Evolutionary conservation across 2,329 filamentous ascomycete species (phyloP).

Genomic region (Claviceps arundinis): DNA sequence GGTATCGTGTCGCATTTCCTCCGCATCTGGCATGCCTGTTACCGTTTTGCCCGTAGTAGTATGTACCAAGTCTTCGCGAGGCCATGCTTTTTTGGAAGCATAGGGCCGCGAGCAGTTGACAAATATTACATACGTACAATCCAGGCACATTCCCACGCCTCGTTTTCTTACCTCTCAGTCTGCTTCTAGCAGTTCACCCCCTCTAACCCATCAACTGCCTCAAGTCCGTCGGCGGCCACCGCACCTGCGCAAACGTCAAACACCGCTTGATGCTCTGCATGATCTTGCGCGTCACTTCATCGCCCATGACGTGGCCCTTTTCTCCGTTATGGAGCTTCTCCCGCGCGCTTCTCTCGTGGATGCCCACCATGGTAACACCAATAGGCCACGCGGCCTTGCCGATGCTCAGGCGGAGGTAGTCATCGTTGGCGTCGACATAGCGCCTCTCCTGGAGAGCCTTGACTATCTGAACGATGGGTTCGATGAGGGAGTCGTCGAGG

Average conservation of each 20-base stretch:
- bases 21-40: background rate
- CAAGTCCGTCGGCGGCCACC: conserved; percentile 89
- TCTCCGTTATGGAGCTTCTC: conserved; percentile 87
- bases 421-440: conserved; percentile 94
- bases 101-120: too few species aligned
- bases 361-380: conserved; percentile 98
- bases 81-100: background rate
- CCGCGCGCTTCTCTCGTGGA: conserved; percentile 88
- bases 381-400: conserved; percentile 98
- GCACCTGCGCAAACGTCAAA: conserved; percentile 88
- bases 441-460: conserved; percentile 76
- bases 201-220: conserved; percentile 76
- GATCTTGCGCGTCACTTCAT: conserved; percentile 90
- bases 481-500: conserved; percentile 64
- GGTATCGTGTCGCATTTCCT: background rate
- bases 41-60: background rate
- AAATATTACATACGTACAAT: too few species aligned
- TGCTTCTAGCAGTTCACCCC: background rate
- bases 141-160: too few species aligned
- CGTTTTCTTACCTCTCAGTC: too few species aligned
- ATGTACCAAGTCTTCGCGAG: background rate
- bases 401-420: conserved; percentile 84
- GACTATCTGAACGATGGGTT: conserved; percentile 83
- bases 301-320: conserved; percentile 91
- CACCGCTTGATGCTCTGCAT: conserved; percentile 96